phyloP scores from a whole-genome alignment of 768 basidiomycete species.

The Heimioporus sp. region DNA sequence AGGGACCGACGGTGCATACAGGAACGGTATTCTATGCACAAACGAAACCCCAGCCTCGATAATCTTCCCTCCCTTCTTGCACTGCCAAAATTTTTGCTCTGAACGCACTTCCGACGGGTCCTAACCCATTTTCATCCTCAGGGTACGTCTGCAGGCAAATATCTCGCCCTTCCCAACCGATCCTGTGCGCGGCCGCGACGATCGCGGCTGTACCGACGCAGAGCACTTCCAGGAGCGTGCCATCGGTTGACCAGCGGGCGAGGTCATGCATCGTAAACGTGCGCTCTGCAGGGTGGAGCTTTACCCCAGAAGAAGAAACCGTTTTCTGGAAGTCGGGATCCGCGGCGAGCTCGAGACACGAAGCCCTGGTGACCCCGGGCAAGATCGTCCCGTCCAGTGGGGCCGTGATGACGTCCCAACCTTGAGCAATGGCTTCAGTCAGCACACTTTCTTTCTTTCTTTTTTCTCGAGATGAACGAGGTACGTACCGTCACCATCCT shows the following conservation, averaged over 20 bases:
- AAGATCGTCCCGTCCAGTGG: conserved; percentile 90
- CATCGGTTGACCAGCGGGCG: conserved; percentile 52
- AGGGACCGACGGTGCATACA: too few relatives aligned
- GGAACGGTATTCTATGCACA: conserved; percentile 6
- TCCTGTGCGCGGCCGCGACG: conserved; percentile 66
- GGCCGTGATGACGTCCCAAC: conserved; percentile 82
- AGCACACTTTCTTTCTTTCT: neutral
- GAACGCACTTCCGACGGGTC: conserved; percentile 63
- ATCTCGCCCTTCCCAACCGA: conserved; percentile 70
- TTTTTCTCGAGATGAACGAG: neutral
- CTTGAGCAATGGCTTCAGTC: conserved; percentile 32
- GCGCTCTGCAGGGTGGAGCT: conserved; percentile 52
- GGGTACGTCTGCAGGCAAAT: conserved; percentile 58
- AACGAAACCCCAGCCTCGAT: conserved; percentile 62
- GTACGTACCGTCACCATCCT: conserved; percentile 49
- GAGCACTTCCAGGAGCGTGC: conserved; percentile 76
- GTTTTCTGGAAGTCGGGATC: conserved; percentile 49
- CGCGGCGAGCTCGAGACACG: conserved; percentile 67
- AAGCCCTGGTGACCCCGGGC: conserved; percentile 89
- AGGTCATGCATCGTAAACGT: conserved; percentile 60
- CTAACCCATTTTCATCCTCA: conserved; percentile 36
- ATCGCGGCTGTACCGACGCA: conserved; percentile 84
- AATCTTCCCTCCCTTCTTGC: conserved; percentile 65
- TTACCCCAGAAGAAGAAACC: conserved; percentile 9
- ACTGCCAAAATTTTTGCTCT: conserved; percentile 73